These are phyloP conservation scores for Dendrocalamus sinicus DNA, from an alignment of 176 grass and related monocot genomes.

Conservation along the genomic window DNA sequence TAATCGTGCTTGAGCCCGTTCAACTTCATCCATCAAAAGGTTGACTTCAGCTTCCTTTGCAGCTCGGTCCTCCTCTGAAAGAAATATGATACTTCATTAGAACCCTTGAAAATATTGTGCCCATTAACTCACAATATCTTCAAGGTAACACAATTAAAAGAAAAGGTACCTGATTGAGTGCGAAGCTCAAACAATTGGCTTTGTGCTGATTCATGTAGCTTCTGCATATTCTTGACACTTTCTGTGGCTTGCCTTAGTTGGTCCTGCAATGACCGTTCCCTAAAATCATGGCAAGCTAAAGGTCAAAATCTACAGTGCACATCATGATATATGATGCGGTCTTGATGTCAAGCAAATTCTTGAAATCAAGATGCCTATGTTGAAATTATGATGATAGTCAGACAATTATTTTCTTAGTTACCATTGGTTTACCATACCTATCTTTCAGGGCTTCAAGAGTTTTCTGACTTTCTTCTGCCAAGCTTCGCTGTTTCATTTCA, in stretches of 20 bases:
- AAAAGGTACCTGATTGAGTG: conserved; percentile 85
- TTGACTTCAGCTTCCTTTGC: conserved; percentile 88
- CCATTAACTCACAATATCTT: conserved; percentile 1
- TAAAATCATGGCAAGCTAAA: conserved; percentile 49
- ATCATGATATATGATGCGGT: background rate
- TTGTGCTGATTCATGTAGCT: conserved; percentile 94
- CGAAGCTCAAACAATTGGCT: conserved; percentile 97
- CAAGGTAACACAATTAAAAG: conserved; percentile 13
- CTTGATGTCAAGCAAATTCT: conserved; percentile 7
- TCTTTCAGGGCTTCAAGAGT: conserved; percentile 97
- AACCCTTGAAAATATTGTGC: conserved; percentile 18
- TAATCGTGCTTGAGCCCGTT: conserved; percentile 90
- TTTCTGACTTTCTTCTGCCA: conserved; percentile 99
- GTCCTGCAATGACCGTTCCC: conserved; percentile 88
- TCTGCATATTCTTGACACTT: conserved; percentile 99
- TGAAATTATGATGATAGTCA: background rate
- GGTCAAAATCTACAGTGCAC: conserved; percentile 27
- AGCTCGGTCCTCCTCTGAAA: conserved; percentile 87
- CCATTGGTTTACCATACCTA: conserved; percentile 60
- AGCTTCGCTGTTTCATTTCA: conserved; percentile 98
- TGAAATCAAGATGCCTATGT: background rate
- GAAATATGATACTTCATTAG: conserved; percentile 37
- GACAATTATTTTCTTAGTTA: conserved; percentile 7
- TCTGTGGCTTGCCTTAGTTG: conserved; percentile 95
- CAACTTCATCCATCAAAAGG: conserved; percentile 98